Conservation (phyloP, 2,329 filamentous ascomycete genomes). For the Juglanconis sp. region DNA sequence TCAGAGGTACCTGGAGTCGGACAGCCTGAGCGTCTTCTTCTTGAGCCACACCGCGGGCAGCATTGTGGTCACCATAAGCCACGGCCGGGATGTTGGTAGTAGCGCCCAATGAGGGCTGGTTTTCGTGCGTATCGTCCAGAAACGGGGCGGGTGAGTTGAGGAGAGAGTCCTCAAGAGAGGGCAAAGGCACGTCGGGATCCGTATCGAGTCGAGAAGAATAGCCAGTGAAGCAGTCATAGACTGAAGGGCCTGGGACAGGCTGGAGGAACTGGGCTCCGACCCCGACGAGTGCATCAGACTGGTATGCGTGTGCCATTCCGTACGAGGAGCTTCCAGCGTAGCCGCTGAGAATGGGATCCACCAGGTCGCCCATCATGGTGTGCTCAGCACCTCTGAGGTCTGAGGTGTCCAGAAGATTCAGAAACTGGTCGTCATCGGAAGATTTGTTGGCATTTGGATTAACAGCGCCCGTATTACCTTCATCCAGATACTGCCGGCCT, state of each 20-base stretch:
- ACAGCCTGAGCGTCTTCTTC: not conserved
- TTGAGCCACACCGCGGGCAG: not conserved
- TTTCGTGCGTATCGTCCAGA: not conserved
- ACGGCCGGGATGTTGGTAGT: too few species aligned
- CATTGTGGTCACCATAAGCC: not conserved
- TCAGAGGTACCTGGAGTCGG: not conserved
- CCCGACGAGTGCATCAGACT: not conserved
- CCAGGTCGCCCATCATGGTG: not conserved
- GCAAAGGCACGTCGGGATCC: not conserved
- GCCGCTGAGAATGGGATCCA: not conserved
- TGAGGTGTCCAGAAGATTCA: too few species aligned
- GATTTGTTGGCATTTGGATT: not conserved
- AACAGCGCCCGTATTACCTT: not conserved
- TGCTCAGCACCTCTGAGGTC: too few species aligned
- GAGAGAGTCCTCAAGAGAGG: not conserved
- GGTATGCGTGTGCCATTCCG: not conserved
- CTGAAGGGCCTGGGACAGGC: not conserved
- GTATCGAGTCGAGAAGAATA: not conserved
- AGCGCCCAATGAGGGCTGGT: too few species aligned
- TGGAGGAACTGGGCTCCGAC: not conserved
- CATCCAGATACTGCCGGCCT: not conserved
- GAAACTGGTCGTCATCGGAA: too few species aligned
- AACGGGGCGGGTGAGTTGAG: not conserved
- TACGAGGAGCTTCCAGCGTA: not conserved
- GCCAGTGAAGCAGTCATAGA: not conserved